Evolutionary conservation across 176 grass and related monocot genomes (phyloP), one percentile per base, ranked within the genome.

Genomic region (Oryza australiensis): DNA sequence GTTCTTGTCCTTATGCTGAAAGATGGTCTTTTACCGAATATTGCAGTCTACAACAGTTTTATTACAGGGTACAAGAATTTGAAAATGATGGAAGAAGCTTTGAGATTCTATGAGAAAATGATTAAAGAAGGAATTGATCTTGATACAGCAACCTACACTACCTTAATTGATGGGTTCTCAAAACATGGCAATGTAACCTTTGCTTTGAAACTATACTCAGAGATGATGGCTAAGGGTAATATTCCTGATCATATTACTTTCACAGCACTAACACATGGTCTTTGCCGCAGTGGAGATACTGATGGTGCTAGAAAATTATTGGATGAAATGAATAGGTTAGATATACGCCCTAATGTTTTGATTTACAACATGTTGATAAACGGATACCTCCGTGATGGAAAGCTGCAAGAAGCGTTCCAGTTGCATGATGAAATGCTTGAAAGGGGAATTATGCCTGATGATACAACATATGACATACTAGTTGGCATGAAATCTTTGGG

Each of bases 281-380:
- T 97, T 72, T 87, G 88, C 77, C 75, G 88, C 72, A 92, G 40
- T 81, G 94, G 94, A 73, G 90, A 94, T 26, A 55, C 80, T 45
- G 92, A 92, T 86, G 81, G 80, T 63, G 94, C 94, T 81, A 85
- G 80, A 59, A 87, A 84, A 42, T 68, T 92, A 80, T 88, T 97
- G 79, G 64, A 86, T 55, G 94, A 97, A 84, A 97, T 94, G 94
- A 87, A 70, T 62, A 80, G 72, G 77, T 79, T 88, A 64, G 88
- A 85, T 77, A 83, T 92, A 62, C 27, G 6, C 7, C 90, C 94
- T 84, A 90, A 90, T 94, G 86, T 43, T 62, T 5, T 53, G 20
- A 90, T 85, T 68, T 97, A 97, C 82, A 97, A 92, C 72, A 97
- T 92, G 90, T 72, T 97, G 80, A 94, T 97, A 70, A 92, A 90